A percentile compares a stretch with the other conserved stretches of the same genome.
These are phyloP conservation scores for Hirschioporus abietinus DNA, from an alignment of 768 basidiomycete species.

Conservation along the genomic window DNA sequence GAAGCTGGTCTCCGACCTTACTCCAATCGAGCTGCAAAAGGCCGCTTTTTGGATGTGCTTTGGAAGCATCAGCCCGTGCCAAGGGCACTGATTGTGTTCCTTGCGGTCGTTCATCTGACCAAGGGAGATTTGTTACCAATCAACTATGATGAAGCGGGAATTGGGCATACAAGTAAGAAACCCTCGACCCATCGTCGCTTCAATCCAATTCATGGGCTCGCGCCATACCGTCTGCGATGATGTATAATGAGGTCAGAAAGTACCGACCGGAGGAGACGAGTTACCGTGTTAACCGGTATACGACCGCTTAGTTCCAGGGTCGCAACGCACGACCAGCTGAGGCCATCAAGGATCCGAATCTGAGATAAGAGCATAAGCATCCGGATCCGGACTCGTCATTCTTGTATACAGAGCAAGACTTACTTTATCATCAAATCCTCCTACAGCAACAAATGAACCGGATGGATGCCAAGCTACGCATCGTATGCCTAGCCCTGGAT, in stretches of 20 bases:
- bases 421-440: constrained; percentile 89
- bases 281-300: constrained; percentile 51
- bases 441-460: constrained; percentile 74
- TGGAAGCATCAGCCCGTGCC: constrained; percentile 50
- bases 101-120: constrained; percentile 58
- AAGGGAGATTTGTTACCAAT: not conserved
- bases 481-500: constrained; percentile 82
- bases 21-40: constrained; percentile 78
- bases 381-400: constrained; percentile 7
- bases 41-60: constrained; percentile 62
- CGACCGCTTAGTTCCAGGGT: constrained; percentile 59
- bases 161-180: constrained; percentile 72
- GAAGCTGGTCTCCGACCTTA: constrained; percentile 62
- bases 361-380: constrained; percentile 22
- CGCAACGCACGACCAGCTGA: constrained; percentile 67
- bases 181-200: constrained; percentile 76
- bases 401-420: constrained; percentile 11
- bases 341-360: constrained; percentile 70
- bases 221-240: constrained; percentile 70
- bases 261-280: constrained; percentile 20
- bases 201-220: constrained; percentile 82
- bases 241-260: constrained; percentile 7
- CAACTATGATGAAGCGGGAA: not conserved
- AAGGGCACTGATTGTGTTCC: constrained; percentile 49
- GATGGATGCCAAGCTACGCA: constrained; percentile 81